Base-by-base conservation (phyloP, 495 filamentous ascomycete genomes). In the Penicillium argentinense region DNA sequence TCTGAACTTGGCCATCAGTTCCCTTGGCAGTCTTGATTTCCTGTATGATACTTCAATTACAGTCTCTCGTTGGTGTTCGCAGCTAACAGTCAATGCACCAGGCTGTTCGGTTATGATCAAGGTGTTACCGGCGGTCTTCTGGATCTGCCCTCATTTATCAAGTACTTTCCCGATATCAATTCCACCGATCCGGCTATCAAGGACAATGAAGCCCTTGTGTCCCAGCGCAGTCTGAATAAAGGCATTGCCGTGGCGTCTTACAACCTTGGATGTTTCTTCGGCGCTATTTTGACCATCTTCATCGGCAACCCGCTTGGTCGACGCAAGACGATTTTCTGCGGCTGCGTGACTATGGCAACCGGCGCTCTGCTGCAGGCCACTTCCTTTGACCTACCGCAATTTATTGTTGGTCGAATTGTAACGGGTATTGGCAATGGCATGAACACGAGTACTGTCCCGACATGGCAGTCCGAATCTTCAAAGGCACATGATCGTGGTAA, bases 191-290 rank as follows among this genome's bases (percentile, higher is more conserved):
- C 40, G 2, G 14, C 16, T 3, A 53, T 59, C 16, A 1, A 21
- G 5, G 29, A 33, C 5, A 16, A 45, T 8, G 8, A 12, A 4
- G 27, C 44, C 2, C 12, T 47, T 3, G 13, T 16, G 13, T 62
- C 63, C 17, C 51, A 62, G 44, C 63, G 63, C 36, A 57, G 54
- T 21, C n/a, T 42, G 13, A 66, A 56, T 47, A 45, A 82, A 68
- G 78, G 77, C 9, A 71, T 66, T 69, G 70, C 83, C 1, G 82
- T 79, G 8, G 77, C 82, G 1, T 72, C 77, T 9, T 90, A 89
- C 71, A 86, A 89, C 55, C 50, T 89, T n/a, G 86, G 87, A 12
- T 90, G 85, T 62, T 88, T 91, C 63, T 56, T 82, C 40, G 86
- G 87, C 13, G 81, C 87, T 4, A 71, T 89, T 40, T 57, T 82